Evolutionary conservation across 306 rosid species (phyloP), one percentile per base, ranked within the genome.

Genomic region (Luffa aegyptiaca): DNA sequence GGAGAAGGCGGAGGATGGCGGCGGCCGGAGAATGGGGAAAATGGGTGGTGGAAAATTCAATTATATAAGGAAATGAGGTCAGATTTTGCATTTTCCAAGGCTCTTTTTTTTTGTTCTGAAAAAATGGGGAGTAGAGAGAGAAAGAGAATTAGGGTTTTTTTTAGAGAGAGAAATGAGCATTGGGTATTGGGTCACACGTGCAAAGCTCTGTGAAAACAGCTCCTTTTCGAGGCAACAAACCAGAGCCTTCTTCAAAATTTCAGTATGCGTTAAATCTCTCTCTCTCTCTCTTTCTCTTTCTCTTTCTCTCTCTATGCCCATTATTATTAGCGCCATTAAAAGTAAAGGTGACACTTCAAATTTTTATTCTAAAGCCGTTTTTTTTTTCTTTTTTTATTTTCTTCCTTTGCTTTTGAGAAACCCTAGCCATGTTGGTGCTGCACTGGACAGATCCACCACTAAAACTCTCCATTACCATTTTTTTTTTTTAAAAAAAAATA

Each of bases 141-240:
- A 49, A 53, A 39, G 57, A 13, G 58, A 73, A 13, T 85, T 89
- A 79, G 90, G 93, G 94, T 86, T 92, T 6, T 46, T 33, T 2
- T 7, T 8, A 69, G 77, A 48, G 87, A 90, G 81, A 48, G 31
- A 66, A 1, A 18, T 31, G 81, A 82, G 85, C 94, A 86, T 94
- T 84, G 96, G 96, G 87, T 81, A 86, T 80, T 85, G 97, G 89
- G 93, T 86, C 96, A 88, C 98, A 94, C 98, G 94, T 94, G 97
- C 97, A 79, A 61, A 82, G 80, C 86, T 88, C 94, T 87, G 86
- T 83, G 46, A 79, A 82, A 89, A 8, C 78, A 79, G 89, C 84
- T 92, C 92, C 83, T 94, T 94, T 88, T 84, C 97, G 93, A 94
- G 98, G 98, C 90, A 92, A 87, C 88, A 88, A 86, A 86, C 89